Evolutionary conservation across 768 basidiomycete genomes (phyloP).

Genomic region (Tephrocybe sp.): DNA sequence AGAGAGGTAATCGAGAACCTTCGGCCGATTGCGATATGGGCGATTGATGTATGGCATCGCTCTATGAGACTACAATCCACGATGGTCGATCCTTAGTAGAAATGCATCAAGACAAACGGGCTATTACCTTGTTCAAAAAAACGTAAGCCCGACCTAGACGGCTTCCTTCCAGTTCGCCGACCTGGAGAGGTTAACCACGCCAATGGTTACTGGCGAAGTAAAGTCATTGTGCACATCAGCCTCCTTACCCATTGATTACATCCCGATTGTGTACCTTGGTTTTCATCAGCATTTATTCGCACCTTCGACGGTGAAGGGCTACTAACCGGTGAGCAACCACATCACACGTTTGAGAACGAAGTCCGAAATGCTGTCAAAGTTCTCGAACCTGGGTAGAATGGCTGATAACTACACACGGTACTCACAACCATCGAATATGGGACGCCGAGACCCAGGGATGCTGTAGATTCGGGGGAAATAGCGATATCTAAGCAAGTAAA

Average conservation of each 20-base stretch:
- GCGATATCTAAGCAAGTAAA: neutral
- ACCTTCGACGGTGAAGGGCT: no score
- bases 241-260: constrained; percentile 56
- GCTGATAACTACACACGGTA: no score
- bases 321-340: constrained; percentile 56
- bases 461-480: constrained; percentile 16
- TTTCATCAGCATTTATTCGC: constrained; percentile 23
- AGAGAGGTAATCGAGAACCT: constrained; percentile 43
- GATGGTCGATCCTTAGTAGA: neutral
- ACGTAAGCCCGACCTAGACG: constrained; percentile 60
- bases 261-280: constrained; percentile 49
- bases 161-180: constrained; percentile 51
- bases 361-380: constrained; percentile 39
- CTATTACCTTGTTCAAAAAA: constrained; percentile 53
- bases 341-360: constrained; percentile 57
- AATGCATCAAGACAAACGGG: neutral
- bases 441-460: constrained; percentile 59
- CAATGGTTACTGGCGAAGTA: no score
- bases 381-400: neutral
- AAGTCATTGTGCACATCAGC: neutral
- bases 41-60: constrained; percentile 62
- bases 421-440: constrained; percentile 59
- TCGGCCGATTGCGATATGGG: constrained; percentile 45
- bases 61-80: constrained; percentile 54
- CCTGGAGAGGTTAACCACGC: constrained; percentile 23